Evolutionary conservation across 495 filamentous ascomycete genomes (phyloP), one percentile per base, ranked within the genome.

Genomic region (Neurospora sp.): DNA sequence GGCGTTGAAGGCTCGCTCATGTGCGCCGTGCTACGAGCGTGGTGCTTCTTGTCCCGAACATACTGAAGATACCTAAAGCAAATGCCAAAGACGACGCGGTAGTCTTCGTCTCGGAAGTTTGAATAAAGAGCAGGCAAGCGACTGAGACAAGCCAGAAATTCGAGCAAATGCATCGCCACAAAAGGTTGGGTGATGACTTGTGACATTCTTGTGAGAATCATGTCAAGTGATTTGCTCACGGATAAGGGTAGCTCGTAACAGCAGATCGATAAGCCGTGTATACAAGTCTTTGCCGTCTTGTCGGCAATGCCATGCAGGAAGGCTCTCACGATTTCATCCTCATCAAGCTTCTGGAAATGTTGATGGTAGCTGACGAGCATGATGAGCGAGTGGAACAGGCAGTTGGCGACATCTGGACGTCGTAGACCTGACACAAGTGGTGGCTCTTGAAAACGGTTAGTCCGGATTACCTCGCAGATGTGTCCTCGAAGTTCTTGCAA

Each of bases 171-270:
- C 69, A 98, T 90, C 17, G 94, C 93, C 70, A 97, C 90, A 68
- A 93, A 87, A 3, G 92, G 90, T 77, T 97, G 93, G 12, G 95
- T 98, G 76, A 98, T 97, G 73, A 97, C 93, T 76, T 95, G 93
- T 7, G 94, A 90, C 91, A 98, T 96, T 77, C 91, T 94, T 77
- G 94, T 91, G 48, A 98, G 84, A 71, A 98, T 94, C 40, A 86
- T 90, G 42, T 91, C 91, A 70, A 98, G 82, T 37, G 90, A 89
- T 76, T 93, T 97, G 76, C 90, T 91, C 69, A 94, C 90, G 39
- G 93, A 93, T 38, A 88, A 84, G 35, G 94, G 94, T 37, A 97
- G 87, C 79, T 99, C 96, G 77, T 97, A 91, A 77, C 94, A 97
- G 81, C 94, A 98, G 53, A 98, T 89, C 3, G 93, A 92, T 8